Evolutionary conservation across 2,329 filamentous ascomycete species (phyloP).

Genomic region (Boeremia lycopersici): DNA sequence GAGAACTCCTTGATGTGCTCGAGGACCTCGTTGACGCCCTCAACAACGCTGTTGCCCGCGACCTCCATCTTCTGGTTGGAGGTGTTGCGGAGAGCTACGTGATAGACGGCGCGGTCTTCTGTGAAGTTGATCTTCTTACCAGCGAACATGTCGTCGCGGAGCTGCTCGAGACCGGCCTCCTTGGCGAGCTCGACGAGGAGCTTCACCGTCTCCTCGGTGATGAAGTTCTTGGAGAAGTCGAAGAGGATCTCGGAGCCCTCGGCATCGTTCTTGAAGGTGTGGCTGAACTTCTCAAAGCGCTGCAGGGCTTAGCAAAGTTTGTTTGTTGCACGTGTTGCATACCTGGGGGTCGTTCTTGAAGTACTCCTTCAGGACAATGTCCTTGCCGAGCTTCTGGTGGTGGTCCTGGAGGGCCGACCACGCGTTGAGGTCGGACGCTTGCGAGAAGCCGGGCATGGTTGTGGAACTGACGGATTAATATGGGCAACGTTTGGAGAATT

Average conservation of each 20-base stretch:
- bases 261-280: conserved; percentile 78
- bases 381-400: conserved; percentile 83
- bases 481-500: conserved; percentile 15
- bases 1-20: conserved; percentile 99
- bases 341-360: conserved; percentile 78
- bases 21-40: conserved; percentile 88
- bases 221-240: conserved; percentile 99
- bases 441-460: conserved; percentile 69
- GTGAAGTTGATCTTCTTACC: conserved; percentile 99
- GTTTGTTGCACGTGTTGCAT: neutral
- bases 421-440: conserved; percentile 82
- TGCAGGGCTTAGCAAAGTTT: conserved; percentile 43
- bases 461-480: conserved; percentile 28
- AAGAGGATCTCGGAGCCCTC: conserved; percentile 89
- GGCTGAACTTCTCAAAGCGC: conserved; percentile 89
- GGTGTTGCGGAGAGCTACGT: conserved; percentile 90
- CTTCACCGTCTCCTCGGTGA: conserved; percentile 88
- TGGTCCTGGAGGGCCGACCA: conserved; percentile 93
- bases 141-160: conserved; percentile 95
- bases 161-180: conserved; percentile 88
- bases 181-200: conserved; percentile 88
- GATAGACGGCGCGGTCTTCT: conserved; percentile 93
- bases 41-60: conserved; percentile 90
- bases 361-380: conserved; percentile 90
- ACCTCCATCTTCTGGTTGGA: conserved; percentile 81